Conservation (phyloP, 2,329 filamentous ascomycete species). For the Sarocladium kiliense region DNA sequence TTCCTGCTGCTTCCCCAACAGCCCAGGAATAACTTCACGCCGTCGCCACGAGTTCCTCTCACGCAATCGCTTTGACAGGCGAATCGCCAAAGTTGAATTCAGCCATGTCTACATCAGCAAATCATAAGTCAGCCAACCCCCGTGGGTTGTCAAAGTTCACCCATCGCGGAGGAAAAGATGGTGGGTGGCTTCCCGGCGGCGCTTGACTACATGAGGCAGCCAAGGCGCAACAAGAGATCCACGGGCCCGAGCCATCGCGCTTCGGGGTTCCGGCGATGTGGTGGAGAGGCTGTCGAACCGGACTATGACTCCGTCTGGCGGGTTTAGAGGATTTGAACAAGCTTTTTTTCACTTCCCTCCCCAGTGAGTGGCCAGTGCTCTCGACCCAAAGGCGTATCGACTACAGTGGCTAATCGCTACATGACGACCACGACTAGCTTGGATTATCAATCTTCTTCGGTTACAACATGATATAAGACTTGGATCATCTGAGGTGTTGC, state of each 20-base stretch:
- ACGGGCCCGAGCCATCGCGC: not conserved
- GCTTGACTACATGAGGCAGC: slow-evolving; percentile 15
- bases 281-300: not conserved
- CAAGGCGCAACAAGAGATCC: slow-evolving; percentile 11
- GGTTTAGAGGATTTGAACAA: not conserved
- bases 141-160: too few relatives aligned
- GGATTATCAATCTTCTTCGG: slow-evolving; percentile 4
- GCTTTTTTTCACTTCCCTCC: not conserved
- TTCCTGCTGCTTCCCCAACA: not conserved
- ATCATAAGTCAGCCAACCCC: not conserved
- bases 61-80: not conserved
- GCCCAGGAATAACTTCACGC: not conserved
- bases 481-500: not conserved
- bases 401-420: not conserved
- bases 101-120: not conserved
- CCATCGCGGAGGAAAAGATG: too few relatives aligned
- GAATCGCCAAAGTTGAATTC: not conserved
- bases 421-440: slow-evolving; percentile 3
- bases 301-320: not conserved
- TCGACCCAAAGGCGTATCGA: not conserved
- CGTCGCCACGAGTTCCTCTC: not conserved
- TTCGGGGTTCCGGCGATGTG: not conserved
- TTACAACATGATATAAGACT: not conserved
- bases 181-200: slow-evolving; percentile 3
- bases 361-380: not conserved